Conservation (phyloP, 305 asterid genomes). For the Fraxinus baroniana region DNA sequence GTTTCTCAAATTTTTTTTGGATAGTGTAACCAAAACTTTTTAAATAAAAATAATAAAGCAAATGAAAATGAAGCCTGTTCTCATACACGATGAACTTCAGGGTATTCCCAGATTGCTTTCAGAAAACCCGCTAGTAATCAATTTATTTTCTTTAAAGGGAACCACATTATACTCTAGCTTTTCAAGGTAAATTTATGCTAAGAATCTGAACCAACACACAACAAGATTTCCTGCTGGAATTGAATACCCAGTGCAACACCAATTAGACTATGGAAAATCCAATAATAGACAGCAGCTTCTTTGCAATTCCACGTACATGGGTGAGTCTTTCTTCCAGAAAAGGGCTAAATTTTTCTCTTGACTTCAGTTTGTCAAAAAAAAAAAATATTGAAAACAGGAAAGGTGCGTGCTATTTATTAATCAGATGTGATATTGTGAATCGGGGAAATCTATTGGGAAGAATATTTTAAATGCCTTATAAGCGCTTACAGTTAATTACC, state of each 20-base stretch:
- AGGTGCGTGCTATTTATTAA: background rate
- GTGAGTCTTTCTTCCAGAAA: background rate
- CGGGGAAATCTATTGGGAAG: background rate
- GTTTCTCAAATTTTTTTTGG: background rate
- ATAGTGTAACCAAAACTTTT: background rate
- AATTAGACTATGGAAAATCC: background rate
- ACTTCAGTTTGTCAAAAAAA: background rate
- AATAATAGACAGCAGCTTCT: background rate
- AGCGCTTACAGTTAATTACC: background rate
- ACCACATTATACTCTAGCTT: background rate
- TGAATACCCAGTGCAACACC: background rate
- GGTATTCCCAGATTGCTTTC: background rate
- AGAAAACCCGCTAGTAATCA: background rate
- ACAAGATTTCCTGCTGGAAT: background rate
- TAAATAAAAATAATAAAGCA: background rate
- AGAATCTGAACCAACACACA: background rate
- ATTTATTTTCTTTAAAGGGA: background rate
- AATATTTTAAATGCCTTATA: background rate
- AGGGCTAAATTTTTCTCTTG: background rate
- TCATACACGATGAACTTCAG: background rate
- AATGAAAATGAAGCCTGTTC: background rate
- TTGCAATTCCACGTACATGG: background rate
- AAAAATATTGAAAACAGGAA: background rate
- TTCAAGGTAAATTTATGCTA: background rate
- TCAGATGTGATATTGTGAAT: background rate